Conservation (phyloP, 2,329 filamentous ascomycete species). For the Penicillium sp. region DNA sequence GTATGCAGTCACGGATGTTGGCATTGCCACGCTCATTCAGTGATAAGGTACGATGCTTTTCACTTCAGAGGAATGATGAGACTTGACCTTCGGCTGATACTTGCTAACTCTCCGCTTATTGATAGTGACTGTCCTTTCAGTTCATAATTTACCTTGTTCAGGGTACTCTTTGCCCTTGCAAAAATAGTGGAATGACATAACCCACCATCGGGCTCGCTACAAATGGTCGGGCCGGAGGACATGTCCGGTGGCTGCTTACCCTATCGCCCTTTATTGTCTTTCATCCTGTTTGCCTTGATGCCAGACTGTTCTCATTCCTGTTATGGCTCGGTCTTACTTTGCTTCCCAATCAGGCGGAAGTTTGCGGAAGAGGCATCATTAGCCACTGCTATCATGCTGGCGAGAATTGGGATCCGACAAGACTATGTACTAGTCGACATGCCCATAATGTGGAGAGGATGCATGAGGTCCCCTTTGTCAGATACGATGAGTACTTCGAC, state of each 20-base stretch:
- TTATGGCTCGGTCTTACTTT: background rate
- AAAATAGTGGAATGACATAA: background rate
- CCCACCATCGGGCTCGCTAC: background rate
- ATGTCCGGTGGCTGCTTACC: background rate
- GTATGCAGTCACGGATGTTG: background rate
- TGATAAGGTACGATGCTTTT: background rate
- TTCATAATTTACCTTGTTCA: background rate
- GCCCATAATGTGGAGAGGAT: background rate
- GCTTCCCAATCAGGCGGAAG: background rate
- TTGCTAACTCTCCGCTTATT: background rate
- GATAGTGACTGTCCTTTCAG: background rate
- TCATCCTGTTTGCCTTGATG: background rate
- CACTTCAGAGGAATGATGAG: background rate
- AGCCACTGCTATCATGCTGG: background rate
- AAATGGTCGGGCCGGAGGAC: background rate
- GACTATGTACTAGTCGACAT: background rate
- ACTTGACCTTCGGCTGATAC: background rate
- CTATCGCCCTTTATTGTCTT: background rate
- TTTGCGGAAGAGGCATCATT: background rate
- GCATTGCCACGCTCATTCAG: background rate
- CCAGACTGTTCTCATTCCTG: background rate
- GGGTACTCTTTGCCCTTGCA: background rate
- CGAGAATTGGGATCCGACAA: background rate
- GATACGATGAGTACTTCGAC: background rate
- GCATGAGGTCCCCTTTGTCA: background rate